phyloP scores from a whole-genome alignment of 768 basidiomycete species.

The Termitomyces sp. region DNA sequence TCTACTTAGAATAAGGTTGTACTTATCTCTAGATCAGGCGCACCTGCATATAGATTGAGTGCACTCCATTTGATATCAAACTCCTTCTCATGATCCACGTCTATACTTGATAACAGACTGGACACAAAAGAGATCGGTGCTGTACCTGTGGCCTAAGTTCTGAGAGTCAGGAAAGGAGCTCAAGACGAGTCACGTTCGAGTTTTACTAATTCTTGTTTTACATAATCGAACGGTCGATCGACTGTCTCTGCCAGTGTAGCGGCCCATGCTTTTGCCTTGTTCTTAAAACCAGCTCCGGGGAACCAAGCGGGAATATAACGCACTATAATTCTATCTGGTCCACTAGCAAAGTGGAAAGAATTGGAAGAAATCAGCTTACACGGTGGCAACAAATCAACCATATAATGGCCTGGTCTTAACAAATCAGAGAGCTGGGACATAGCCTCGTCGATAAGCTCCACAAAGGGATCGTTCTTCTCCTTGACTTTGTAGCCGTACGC shows the following conservation, averaged over 20 bases:
- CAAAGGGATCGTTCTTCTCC: slow-evolving; percentile 43
- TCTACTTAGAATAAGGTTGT: not conserved
- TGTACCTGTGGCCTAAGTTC: not conserved
- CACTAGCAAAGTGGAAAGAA: not conserved
- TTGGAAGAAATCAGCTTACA: not conserved
- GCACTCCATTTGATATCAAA: not conserved
- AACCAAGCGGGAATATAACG: slow-evolving; percentile 55
- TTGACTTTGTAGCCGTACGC: slow-evolving; percentile 49
- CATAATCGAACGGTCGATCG: slow-evolving; percentile 46
- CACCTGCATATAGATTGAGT: not conserved
- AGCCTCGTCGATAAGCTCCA: slow-evolving; percentile 29
- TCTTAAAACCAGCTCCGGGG: slow-evolving; percentile 54
- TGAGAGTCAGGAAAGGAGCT: not conserved
- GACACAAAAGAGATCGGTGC: not conserved
- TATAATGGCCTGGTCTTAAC: not conserved
- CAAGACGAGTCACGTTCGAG: not conserved
- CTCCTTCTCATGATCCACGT: not conserved
- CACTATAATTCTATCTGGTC: slow-evolving; percentile 28
- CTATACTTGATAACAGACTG: not conserved
- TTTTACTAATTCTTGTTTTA: slow-evolving; percentile 54
- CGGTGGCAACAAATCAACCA: not conserved
- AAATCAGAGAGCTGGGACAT: not conserved
- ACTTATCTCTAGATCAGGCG: not conserved
- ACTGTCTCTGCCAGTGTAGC: slow-evolving; percentile 48
- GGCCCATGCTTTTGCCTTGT: slow-evolving; percentile 45